These are phyloP conservation scores for Candida vaughaniae DNA, from an alignment of 805 yeast genomes.

Conservation along the genomic window DNA sequence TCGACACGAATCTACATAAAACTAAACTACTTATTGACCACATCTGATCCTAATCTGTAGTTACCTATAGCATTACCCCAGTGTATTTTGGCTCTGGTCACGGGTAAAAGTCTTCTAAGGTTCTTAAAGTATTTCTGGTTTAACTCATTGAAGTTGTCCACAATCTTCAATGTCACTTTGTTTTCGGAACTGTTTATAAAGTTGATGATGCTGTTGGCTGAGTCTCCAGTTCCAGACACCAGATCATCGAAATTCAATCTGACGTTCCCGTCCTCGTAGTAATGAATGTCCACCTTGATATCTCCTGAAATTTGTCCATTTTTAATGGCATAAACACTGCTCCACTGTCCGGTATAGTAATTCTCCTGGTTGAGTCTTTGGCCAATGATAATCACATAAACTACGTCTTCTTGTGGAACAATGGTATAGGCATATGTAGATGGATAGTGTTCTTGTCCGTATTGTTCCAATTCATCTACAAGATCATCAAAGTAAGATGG, in stretches of 20 bases:
- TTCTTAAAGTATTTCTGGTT: slow-evolving; percentile 82
- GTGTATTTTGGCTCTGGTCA: slow-evolving; percentile 85
- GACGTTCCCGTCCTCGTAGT: slow-evolving; percentile 95
- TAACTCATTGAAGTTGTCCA: slow-evolving; percentile 62
- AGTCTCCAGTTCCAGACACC: slow-evolving; percentile 24
- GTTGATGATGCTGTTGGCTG: slow-evolving; percentile 35
- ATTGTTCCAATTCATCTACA: slow-evolving; percentile 39
- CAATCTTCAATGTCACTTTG: slow-evolving; percentile 55
- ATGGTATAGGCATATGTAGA: slow-evolving; percentile 47
- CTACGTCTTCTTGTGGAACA: slow-evolving; percentile 33
- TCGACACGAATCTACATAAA: no score
- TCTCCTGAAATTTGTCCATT: slow-evolving; percentile 46
- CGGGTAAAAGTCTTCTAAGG: slow-evolving; percentile 87
- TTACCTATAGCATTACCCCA: slow-evolving; percentile 95
- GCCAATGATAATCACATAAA: slow-evolving; percentile 63
- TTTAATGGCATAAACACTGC: slow-evolving; percentile 56
- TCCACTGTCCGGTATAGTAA: slow-evolving; percentile 90
- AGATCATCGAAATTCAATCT: slow-evolving; percentile 53
- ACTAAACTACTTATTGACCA: slow-evolving; percentile 42
- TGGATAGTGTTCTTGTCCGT: slow-evolving; percentile 68
- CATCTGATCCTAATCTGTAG: slow-evolving; percentile 83
- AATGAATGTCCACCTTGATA: slow-evolving; percentile 75
- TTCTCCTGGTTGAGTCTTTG: slow-evolving; percentile 71
- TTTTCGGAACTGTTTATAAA: slow-evolving; percentile 59
- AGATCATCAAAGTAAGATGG: slow-evolving; percentile 30